Base-by-base conservation (phyloP, 306 rosid species). In the Canavalia gladiata region DNA sequence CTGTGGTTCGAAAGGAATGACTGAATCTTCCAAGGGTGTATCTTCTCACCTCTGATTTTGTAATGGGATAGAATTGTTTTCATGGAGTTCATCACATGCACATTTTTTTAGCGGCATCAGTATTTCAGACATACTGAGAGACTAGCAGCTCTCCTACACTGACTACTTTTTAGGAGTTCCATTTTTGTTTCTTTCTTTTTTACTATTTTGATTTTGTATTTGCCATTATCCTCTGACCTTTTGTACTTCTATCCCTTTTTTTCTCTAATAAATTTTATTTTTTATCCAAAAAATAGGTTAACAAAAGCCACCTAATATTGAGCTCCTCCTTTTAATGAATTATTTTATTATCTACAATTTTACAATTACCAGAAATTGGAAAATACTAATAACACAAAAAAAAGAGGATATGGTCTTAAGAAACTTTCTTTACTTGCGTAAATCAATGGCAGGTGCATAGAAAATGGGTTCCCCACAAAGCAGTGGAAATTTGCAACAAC, bases 311-410 rank as follows among this genome's bases (percentile, higher is more conserved):
- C 45, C 41, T 46, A 49, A 81, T 28, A 29, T 34, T 7, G 12
- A 62, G 69, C 57, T 81, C 35, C 62, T 54, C n/a, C 63, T 34
- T 25, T 8, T 41, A 77, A 54, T 37, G 30, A 18, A 56, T 56
- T 54, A 37, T 18, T 60, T 18, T 39, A 52, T 58, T 31, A 78
- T 49, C 43, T 37, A 46, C 55, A 28, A 65, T 37, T n/a, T 34
- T 45, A 45, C 58, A 76, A 76, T 30, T 70, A 69, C 51, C 47
- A 68, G 41, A 67, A 45, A 74, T 43, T 66, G 62, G 51, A 60
- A 47, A 47, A 43, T 12, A 58, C 41, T 74, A 42, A 3, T 2
- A 51, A 56, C 1, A 82, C 7, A 46, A 6, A 33, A 39, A 9
- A 55, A 52, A 7, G 41, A 64, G 37, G 46, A 47, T 13, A 67